Conservation (phyloP, 2,329 filamentous ascomycete genomes). For the Phialocephala subalpina region DNA sequence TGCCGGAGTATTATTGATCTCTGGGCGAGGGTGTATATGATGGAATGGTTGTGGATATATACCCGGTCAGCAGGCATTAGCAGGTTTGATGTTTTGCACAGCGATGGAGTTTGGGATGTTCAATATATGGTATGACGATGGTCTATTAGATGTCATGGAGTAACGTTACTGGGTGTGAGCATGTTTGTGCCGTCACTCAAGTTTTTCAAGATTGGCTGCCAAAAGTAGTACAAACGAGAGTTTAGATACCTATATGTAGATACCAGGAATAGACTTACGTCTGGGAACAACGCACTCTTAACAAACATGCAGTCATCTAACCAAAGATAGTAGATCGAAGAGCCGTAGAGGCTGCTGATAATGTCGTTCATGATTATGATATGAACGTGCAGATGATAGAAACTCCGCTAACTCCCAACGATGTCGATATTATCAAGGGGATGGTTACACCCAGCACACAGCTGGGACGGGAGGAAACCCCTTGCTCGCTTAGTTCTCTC, state of each 20-base stretch:
- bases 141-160: neutral
- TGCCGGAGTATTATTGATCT: slow-evolving; percentile 59
- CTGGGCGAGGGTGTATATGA: slow-evolving; percentile 7
- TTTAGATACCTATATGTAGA: neutral
- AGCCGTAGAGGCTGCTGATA: slow-evolving; percentile 77
- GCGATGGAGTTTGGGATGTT: slow-evolving; percentile 21
- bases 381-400: slow-evolving; percentile 80
- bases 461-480: too few relatives aligned
- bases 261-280: neutral
- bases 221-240: neutral
- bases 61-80: slow-evolving; percentile 8
- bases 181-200: neutral
- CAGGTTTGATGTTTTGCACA: slow-evolving; percentile 18
- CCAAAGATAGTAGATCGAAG: too few relatives aligned
- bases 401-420: slow-evolving; percentile 51
- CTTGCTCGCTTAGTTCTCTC: too few relatives aligned
- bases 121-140: slow-evolving; percentile 2
- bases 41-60: slow-evolving; percentile 7
- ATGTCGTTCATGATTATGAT: slow-evolving; percentile 78
- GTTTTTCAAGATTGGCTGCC: neutral
- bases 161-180: neutral
- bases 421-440: slow-evolving; percentile 23
- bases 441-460: neutral
- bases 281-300: neutral
- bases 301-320: neutral